Base-by-base conservation (phyloP, 1,284 basidiomycete genomes). In the Cryptococcus hybrid region DNA sequence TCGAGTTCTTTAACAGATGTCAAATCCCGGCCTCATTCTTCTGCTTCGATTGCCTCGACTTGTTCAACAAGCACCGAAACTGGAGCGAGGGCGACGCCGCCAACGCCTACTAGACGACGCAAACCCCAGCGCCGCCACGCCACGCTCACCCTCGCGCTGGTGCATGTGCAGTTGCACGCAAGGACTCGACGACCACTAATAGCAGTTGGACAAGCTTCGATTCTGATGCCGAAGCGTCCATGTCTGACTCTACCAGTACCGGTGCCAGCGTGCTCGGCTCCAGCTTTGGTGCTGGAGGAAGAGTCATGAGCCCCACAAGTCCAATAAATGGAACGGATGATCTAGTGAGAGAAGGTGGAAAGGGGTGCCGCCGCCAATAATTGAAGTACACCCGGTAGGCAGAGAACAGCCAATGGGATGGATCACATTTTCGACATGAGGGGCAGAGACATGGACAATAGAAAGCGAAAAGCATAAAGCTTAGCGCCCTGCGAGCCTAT, bases 301-400 rank as follows among this genome's bases (percentile, higher is more conserved):
- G 36, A 40, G 15, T 30, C 30, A 12, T 30, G 34, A 48, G 51
- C 24, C 34, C 48, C 15, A 39, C 11, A 7, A 18, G 44, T 30
- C 47, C 51, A 7, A 54, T 47, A 6, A 48, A 48, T 48, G 51
- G 47, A 9, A 48, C 43, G 52, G 12, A 51, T 53, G 66, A 68
- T 35, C 56, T 72, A 40, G 62, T 70, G 3, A 60, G 62, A n/a
- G 56, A 61, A 43, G 72, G 68, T 1, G 67, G 59, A 7, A 63
- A 64, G 38, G 62, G 43, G n/a, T n/a, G n/a, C 71, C 73, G 1
- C 62, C 71, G 24, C 68, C 72, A 3, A 69, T 73, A 40, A 70
- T 74, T 38, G 71, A 75, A 56, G 64, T 69, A 30, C 60, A 67
- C 49, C 59, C 64, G 15, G 61, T 52, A 18, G 52, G 56, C 7